Conservation (phyloP, 192 early-diverging fungal genomes). For the Gamsiella multidivaricata region DNA sequence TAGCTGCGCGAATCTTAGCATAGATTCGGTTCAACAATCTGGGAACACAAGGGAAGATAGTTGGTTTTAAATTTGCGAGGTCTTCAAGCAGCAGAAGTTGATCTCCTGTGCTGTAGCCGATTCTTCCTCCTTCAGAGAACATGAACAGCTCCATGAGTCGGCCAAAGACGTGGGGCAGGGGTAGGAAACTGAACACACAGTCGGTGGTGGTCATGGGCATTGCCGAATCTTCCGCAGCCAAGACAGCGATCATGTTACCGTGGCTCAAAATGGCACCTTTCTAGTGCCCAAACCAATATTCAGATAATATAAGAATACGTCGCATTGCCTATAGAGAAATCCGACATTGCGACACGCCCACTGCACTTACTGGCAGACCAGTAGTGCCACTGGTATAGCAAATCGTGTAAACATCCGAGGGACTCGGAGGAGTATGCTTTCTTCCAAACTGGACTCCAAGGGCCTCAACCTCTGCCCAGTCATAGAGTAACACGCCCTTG, state of each 20-base stretch:
- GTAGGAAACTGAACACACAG: constrained; percentile 73
- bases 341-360: background rate
- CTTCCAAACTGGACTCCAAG: constrained; percentile 67
- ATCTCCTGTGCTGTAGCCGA: constrained; percentile 86
- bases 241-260: constrained; percentile 70
- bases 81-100: constrained; percentile 83
- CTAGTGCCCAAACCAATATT: constrained; percentile 6
- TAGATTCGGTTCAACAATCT: constrained; percentile 91
- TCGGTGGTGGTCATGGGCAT: constrained; percentile 17
- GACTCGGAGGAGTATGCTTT: constrained; percentile 66
- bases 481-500: constrained; percentile 66
- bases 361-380: constrained; percentile 76
- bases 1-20: constrained; percentile 73
- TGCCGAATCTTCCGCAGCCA: constrained; percentile 23
- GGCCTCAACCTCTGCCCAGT: constrained; percentile 68
- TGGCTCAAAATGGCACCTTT: constrained; percentile 80
- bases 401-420: constrained; percentile 75
- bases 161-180: constrained; percentile 92
- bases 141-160: constrained; percentile 67
- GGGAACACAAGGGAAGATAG: constrained; percentile 86
- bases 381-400: constrained; percentile 92
- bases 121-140: constrained; percentile 66
- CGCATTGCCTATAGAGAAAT: background rate
- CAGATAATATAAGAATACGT: too few species aligned
- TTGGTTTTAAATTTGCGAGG: constrained; percentile 82